Conservation (phyloP, 495 filamentous ascomycete genomes). For the Neurospora sp. region DNA sequence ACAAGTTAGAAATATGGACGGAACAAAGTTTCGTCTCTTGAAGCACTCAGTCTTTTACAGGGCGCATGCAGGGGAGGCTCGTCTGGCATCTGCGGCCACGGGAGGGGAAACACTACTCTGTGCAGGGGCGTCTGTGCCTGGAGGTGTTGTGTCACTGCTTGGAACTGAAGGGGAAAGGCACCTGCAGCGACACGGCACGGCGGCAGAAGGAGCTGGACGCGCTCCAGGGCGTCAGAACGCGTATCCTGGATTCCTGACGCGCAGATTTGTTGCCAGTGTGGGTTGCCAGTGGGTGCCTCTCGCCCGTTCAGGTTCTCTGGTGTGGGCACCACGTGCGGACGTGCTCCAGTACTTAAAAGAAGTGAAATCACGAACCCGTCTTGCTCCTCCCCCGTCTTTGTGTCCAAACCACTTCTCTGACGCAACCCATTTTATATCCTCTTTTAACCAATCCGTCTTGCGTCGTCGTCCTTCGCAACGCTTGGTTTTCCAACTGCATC, state of each 20-base stretch:
- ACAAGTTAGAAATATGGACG: background rate
- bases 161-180: background rate
- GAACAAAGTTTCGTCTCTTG: background rate
- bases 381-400: conserved; percentile 5
- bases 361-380: conserved; percentile 8
- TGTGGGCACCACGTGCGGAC: conserved; percentile 13
- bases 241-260: conserved; percentile 7
- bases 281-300: background rate
- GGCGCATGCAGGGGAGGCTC: background rate
- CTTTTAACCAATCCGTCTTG: background rate
- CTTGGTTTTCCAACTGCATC: background rate
- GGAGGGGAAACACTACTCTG: background rate
- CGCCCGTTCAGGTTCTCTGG: background rate
- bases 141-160: conserved; percentile 8
- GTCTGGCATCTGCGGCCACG: background rate
- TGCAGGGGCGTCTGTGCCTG: background rate
- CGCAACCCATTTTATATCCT: background rate
- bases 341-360: conserved; percentile 18
- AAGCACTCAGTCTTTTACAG: background rate
- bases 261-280: conserved; percentile 6
- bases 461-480: background rate
- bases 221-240: conserved; percentile 5
- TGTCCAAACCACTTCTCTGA: conserved; percentile 4
- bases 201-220: background rate
- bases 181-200: background rate